Base-by-base conservation (phyloP, 805 yeast genomes). In the Saccharomycopsis vini region DNA sequence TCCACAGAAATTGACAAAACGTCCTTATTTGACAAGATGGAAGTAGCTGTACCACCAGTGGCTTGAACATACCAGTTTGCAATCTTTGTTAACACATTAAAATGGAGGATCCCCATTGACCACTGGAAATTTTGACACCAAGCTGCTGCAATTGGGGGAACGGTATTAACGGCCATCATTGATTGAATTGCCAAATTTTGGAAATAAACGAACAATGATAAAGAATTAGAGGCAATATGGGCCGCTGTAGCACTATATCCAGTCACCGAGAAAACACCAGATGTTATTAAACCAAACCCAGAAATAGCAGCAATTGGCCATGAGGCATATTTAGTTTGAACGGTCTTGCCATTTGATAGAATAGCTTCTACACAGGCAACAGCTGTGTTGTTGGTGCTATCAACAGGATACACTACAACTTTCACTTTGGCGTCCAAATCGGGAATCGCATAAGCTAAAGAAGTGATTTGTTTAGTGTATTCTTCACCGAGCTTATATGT, bases 61-160 rank as follows among this genome's bases (percentile, higher is more conserved):
- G 95, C 68, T 64, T 90, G 96, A 42, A 90, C 80, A 61, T 90
- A 90, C 98, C 98, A 90, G 60, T 81, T 75, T 52, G 92, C 81
- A 50, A 87, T 83, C 35, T 69, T 61, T 61, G 89, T 96, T 76
- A 90, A 81, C 56, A 88, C 85, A 12, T 64, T 62, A 5, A 79
- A 76, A 43, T 73, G 72, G 54, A 92, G 84, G 51, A 90, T 80
- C 38, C 98, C 98, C 75, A 90, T 75, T 1, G 97, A 79, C 97
- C 97, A 90, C 62, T 77, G 79, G 69, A 92, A 92, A 66, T 90
- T 92, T 63, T 90, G 95, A 26, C 94, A 79, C 98, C 98, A 90
- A 2, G 97, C 89, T 2, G 95, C 87, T 4, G 97, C 97, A 53
- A 92, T 89, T 2, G 98, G 98, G 2, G 98, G 98, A 18, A 87